Evolutionary conservation across 2,329 filamentous ascomycete species (phyloP).

Genomic region (Plenodomus biglobosus): DNA sequence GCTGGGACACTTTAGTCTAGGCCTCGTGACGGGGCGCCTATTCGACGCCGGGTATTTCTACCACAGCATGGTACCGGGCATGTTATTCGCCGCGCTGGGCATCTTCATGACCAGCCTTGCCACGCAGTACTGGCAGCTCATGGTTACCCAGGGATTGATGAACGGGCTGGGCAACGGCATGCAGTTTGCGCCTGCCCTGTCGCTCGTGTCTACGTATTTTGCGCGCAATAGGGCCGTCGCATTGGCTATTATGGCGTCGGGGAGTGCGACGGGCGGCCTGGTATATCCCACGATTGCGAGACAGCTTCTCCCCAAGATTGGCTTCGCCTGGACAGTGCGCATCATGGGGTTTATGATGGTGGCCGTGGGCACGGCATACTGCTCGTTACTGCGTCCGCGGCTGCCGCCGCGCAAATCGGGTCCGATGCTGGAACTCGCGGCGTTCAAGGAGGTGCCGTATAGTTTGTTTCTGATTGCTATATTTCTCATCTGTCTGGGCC

Average conservation of each 20-base stretch:
- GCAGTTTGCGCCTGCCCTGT: constrained; percentile 39
- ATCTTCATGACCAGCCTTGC: constrained; percentile 57
- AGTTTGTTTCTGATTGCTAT: constrained; percentile 40
- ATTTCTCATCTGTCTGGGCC: constrained; percentile 38
- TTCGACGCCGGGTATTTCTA: constrained; percentile 57
- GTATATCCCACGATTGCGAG: constrained; percentile 61
- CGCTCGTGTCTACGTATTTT: constrained; percentile 58
- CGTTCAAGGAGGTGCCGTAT: constrained; percentile 48
- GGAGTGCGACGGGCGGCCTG: constrained; percentile 63
- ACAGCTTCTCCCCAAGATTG: constrained; percentile 60
- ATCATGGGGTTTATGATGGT: constrained; percentile 63
- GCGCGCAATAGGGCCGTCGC: constrained; percentile 60
- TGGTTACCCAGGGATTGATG: constrained; percentile 42
- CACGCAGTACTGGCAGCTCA: constrained; percentile 53
- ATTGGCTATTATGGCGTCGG: constrained; percentile 61
- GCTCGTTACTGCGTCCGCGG: constrained; percentile 45
- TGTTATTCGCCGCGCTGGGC: constrained; percentile 49
- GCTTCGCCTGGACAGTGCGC: constrained; percentile 67
- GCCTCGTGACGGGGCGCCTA: constrained; percentile 55
- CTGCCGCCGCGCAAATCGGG: constrained; percentile 49
- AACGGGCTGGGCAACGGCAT: constrained; percentile 40
- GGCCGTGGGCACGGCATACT: constrained; percentile 41
- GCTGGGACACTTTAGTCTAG: constrained; percentile 54
- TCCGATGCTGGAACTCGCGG: constrained; percentile 46
- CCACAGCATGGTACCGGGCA: constrained; percentile 47